These are phyloP conservation scores for Arthrobotrys pseudoclavata DNA, from an alignment of 2,329 filamentous ascomycete genomes.

Conservation along the genomic window DNA sequence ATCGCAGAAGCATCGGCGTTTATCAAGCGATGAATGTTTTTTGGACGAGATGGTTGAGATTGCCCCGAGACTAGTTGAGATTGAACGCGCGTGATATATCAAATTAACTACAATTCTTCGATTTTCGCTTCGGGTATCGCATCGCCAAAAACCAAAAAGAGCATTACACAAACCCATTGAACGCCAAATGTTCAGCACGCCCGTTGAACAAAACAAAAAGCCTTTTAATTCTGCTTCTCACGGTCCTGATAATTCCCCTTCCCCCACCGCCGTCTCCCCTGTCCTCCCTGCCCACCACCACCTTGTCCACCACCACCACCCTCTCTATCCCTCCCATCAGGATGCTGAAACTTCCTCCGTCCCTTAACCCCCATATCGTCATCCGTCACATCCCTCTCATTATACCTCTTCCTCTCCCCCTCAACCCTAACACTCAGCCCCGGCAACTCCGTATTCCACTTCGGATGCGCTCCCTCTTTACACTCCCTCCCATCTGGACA, in stretches of 20 bases:
- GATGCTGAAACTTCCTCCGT: conserved; percentile 57
- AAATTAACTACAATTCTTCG: conserved; percentile 27
- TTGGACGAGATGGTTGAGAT: no score
- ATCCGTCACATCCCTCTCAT: conserved; percentile 59
- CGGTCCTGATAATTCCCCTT: conserved; percentile 54
- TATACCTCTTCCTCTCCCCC: conserved; percentile 74
- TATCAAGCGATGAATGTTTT: neutral
- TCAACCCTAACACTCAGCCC: conserved; percentile 74
- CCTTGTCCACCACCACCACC: conserved; percentile 35
- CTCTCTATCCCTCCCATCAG: conserved; percentile 44
- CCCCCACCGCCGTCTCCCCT: conserved; percentile 42
- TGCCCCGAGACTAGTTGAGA: no score
- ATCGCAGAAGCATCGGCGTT: conserved; percentile 20
- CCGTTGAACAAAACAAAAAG: neutral
- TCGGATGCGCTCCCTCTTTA: conserved; percentile 83
- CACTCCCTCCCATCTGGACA: conserved; percentile 86
- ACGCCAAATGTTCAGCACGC: conserved; percentile 14
- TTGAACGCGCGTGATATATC: conserved; percentile 21
- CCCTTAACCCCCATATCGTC: conserved; percentile 60
- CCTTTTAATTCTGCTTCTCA: conserved; percentile 36
- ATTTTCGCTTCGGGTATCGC: conserved; percentile 29
- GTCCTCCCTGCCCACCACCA: conserved; percentile 14
- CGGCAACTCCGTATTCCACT: conserved; percentile 75
- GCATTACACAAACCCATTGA: conserved; percentile 14
- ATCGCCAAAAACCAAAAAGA: conserved; percentile 5